These are phyloP conservation scores for Trichoderma afroharzianum DNA, from an alignment of 2,329 filamentous ascomycete species.

Conservation along the genomic window DNA sequence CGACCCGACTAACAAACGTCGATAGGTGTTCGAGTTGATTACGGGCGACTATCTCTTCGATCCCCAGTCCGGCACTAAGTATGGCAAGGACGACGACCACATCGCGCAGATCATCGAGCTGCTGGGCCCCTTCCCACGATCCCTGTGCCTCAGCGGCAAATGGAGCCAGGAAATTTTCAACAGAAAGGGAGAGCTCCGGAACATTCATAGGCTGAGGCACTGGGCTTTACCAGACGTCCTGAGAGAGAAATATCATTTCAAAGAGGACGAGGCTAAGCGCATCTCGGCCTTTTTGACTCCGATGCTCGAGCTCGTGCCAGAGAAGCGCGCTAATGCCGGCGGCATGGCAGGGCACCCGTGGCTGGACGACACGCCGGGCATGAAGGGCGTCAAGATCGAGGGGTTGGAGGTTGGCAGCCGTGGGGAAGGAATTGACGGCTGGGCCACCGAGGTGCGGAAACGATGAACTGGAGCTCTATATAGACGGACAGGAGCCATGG, in stretches of 20 bases:
- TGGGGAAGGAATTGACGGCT: conserved; percentile 91
- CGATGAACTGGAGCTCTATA: conserved; percentile 45
- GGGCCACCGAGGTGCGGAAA: conserved; percentile 85
- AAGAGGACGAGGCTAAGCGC: conserved; percentile 71
- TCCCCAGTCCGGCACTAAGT: conserved; percentile 96
- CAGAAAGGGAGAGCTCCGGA: conserved; percentile 91
- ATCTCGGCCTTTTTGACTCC: conserved; percentile 81
- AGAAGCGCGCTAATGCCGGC: conserved; percentile 88
- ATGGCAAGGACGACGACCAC: conserved; percentile 98
- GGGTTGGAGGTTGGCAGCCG: conserved; percentile 72
- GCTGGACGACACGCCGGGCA: conserved; percentile 80
- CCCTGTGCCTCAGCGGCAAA: conserved; percentile 85
- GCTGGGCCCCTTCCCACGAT: conserved; percentile 88
- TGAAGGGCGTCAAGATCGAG: conserved; percentile 74
- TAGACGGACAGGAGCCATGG: conserved; percentile 6
- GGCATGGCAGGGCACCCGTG: conserved; percentile 88
- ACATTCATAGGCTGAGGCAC: conserved; percentile 93
- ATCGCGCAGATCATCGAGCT: conserved; percentile 99
- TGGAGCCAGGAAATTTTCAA: conserved; percentile 99
- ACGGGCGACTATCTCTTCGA: conserved; percentile 98
- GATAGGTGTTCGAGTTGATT: conserved; percentile 90
- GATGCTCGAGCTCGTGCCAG: conserved; percentile 86
- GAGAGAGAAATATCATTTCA: conserved; percentile 95
- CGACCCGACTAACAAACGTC: neutral
- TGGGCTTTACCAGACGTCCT: conserved; percentile 94